Evolutionary conservation across 257 asterid genomes (phyloP), one percentile per base, ranked within the genome.

Genomic region (Voacanga thouarsii): DNA sequence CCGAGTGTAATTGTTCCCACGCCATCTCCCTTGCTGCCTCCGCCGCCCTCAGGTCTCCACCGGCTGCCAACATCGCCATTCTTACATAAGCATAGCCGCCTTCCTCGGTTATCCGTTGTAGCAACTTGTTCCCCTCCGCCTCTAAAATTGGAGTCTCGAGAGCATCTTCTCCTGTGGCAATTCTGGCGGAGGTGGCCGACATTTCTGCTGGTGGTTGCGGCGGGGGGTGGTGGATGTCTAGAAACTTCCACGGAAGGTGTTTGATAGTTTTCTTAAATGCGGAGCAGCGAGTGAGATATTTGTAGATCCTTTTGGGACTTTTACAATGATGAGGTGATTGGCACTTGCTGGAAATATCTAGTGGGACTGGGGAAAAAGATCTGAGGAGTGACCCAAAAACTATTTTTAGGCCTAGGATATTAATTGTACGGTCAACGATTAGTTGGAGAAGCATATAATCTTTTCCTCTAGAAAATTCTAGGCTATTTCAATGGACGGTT

Each of bases 1-100:
- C 99, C 1, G 94, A 91, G 65, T 95, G 98, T 49, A 95, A 90
- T 87, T 95, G 99, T 78, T 95, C 99, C 99, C 99, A 95, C 7
- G 99, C 99, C 92, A 95, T 85, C 82, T 95, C 99, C 80, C 78
- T 87, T 39, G 98, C 94, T 61, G 93, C 97, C 92, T 95, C 99
- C 80, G 99, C 99, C 71, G 97, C 97, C 28, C 87, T 79, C 59
- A 82, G 63, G 84, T 95, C 98, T 23, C 96, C 98, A 50, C 89
- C 87, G 49, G 93, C 92, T 24, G 99, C 98, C 18, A 81, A 83
- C 11, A 88, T 66, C 15, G 83, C 86, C 91, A 95, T 87, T 57
- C 93, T 85, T 65, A 88, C 89, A 89, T 87, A 95, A 78, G 94
- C 92, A 68, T 93, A 95, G 26, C 99, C 99, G 65, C 99, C 99